These are phyloP conservation scores for Sporisorium graminicola DNA, from an alignment of 1,284 basidiomycete genomes.

Conservation along the genomic window DNA sequence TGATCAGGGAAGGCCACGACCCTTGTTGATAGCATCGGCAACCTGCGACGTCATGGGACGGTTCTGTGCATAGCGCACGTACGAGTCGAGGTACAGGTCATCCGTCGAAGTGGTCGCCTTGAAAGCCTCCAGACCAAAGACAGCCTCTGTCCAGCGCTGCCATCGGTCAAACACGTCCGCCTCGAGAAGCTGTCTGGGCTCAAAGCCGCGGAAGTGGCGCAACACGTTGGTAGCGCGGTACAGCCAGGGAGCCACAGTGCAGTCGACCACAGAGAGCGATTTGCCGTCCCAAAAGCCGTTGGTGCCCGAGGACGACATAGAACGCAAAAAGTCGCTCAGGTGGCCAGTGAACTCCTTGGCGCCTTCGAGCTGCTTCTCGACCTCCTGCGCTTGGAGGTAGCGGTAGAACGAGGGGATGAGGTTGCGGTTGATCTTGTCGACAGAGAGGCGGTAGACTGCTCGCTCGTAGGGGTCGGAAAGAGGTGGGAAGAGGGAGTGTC, in stretches of 20 bases:
- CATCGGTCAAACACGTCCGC: slow-evolving; percentile 73
- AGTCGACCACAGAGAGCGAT: slow-evolving; percentile 78
- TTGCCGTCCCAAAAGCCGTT: slow-evolving; percentile 75
- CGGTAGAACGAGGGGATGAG: slow-evolving; percentile 83
- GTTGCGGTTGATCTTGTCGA: slow-evolving; percentile 77
- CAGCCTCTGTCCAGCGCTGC: slow-evolving; percentile 74
- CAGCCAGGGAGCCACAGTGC: slow-evolving; percentile 82
- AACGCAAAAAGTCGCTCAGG: slow-evolving; percentile 74
- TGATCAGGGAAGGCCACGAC: slow-evolving; percentile 41
- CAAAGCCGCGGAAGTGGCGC: slow-evolving; percentile 79
- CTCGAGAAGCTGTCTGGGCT: slow-evolving; percentile 71
- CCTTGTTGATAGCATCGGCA: slow-evolving; percentile 60
- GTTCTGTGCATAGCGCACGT: slow-evolving; percentile 69
- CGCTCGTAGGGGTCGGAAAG: slow-evolving; percentile 77
- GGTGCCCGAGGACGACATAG: slow-evolving; percentile 70
- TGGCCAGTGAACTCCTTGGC: slow-evolving; percentile 76
- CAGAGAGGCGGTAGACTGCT: slow-evolving; percentile 78
- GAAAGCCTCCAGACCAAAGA: slow-evolving; percentile 78
- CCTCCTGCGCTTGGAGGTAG: slow-evolving; percentile 80
- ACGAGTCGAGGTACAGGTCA: slow-evolving; percentile 80
- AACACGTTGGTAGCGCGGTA: slow-evolving; percentile 78
- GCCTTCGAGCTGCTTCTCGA: slow-evolving; percentile 74
- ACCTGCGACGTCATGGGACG: slow-evolving; percentile 60
- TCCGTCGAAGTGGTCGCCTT: slow-evolving; percentile 79
- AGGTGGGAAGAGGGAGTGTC: slow-evolving; percentile 74